These are phyloP conservation scores for Ophiobolus disseminans DNA, from an alignment of 2,329 filamentous ascomycete genomes.

Conservation along the genomic window DNA sequence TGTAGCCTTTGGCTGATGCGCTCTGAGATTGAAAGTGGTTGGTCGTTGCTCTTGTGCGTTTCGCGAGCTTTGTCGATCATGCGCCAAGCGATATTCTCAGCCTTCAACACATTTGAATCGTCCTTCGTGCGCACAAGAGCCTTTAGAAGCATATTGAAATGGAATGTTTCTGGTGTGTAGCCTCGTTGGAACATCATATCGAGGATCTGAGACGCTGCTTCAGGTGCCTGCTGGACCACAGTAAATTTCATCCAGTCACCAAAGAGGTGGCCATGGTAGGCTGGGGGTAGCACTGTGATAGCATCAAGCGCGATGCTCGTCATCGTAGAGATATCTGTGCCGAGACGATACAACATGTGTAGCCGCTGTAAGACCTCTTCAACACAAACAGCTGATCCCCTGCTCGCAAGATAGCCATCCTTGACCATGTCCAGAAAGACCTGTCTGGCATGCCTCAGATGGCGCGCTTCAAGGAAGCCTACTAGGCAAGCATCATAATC, in stretches of 20 bases:
- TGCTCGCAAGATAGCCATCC: slow-evolving; percentile 50
- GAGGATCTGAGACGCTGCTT: slow-evolving; percentile 75
- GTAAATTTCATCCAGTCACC: slow-evolving; percentile 88
- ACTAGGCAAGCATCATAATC: slow-evolving; percentile 80
- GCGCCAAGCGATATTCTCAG: slow-evolving; percentile 46
- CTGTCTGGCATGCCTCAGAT: slow-evolving; percentile 71
- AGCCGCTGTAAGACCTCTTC: slow-evolving; percentile 33
- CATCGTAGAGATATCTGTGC: slow-evolving; percentile 36
- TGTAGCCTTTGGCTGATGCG: slow-evolving; percentile 5
- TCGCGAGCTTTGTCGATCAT: slow-evolving; percentile 40
- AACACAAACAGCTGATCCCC: slow-evolving; percentile 43
- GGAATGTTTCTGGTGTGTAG: slow-evolving; percentile 72
- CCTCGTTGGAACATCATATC: slow-evolving; percentile 76
- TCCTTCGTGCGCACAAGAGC: slow-evolving; percentile 69
- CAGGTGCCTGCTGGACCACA: slow-evolving; percentile 66
- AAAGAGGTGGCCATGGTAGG: slow-evolving; percentile 78
- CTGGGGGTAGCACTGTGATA: slow-evolving; percentile 60
- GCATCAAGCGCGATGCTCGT: slow-evolving; percentile 46
- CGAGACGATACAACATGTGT: slow-evolving; percentile 37
- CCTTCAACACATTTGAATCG: slow-evolving; percentile 29
- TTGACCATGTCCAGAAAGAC: slow-evolving; percentile 92
- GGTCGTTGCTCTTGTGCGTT: neutral
- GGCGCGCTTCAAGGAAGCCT: slow-evolving; percentile 71
- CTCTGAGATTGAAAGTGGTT: neutral
- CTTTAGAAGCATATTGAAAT: slow-evolving; percentile 82